Evolutionary conservation across 805 yeast genomes (phyloP), one percentile per base, ranked within the genome.

Genomic region (Kluyveromyces aestuarii): DNA sequence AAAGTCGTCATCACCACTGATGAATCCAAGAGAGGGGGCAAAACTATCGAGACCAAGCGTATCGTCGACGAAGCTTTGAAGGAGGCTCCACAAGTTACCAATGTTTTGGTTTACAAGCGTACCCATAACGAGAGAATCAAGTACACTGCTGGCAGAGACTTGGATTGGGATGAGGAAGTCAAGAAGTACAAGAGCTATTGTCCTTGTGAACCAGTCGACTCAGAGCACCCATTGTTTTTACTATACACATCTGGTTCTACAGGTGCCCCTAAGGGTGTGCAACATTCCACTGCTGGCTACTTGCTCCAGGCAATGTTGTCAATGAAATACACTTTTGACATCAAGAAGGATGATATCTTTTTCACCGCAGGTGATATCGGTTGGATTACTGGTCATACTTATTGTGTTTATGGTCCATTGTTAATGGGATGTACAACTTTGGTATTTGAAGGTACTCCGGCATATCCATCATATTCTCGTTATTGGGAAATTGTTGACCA

Each of bases 291-390:
- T 50, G 93, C 83, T 40, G 95, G 95, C 48, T 86, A 80, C 64
- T 69, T 86, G 52, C 71, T 86, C 50, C 84, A 86, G 52, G 89
- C 93, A 17, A 72, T 82, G 49, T 55, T 85, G 61, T 79, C 91
- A 44, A 81, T 88, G 59, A 81, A 81, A 61, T 86, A 86, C 61
- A 77, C 80, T 41, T 86, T 86, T 66, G 95, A 86, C 66, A 73
- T 84, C 39, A 89, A 85, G 59, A 75, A 77, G 40, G 81, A 82
- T 50, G 95, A 86, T 63, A 72, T 80, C 13, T 73, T 86, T 49
- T 86, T 86, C 74, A 85, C 93, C 16, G 93, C 95, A 30, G 95
- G 93, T 63, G 95, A 86, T 69, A 84, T 86, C 47, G 95, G 95
- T 60, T 86, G 95, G 95, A 84, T 86, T 60, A 86, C 95, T 7